Base-by-base conservation (phyloP, 441 rosid genomes). In the Aquilaria agallochum region DNA sequence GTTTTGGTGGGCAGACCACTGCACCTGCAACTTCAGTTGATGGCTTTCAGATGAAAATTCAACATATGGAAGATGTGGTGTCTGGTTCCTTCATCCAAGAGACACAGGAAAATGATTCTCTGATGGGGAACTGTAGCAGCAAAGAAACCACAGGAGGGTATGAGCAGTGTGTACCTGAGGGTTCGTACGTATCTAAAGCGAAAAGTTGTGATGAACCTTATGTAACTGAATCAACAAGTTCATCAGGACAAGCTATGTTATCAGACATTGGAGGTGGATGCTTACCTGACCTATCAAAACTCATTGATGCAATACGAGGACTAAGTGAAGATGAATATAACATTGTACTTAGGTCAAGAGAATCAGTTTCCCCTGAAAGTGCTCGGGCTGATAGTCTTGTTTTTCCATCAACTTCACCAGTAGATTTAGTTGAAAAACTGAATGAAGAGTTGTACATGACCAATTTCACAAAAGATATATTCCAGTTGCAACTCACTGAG, bases 401-500 rank as follows among this genome's bases (percentile, higher is more conserved):
- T 36, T 36, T 8, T 8, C 42, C 56, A 12, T 62, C 69, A 55
- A 55, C 49, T 13, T 61, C 33, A 66, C 11, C 15, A 68, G 49
- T 48, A 9, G 76, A 62, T 74, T 75, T 58, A 12, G 60, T 78
- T 53, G 96, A 81, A 69, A 83, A 76, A 77, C 70, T 95, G 56
- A 81, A 78, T 58, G 94, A 89, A 68, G 96, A 92, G 64, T 73
- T 95, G 45, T 86, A 81, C 69, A 72, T 90, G 50, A 46, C 91
- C 53, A 84, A 68, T 58, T 79, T 85, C 72, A 64, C 64, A 20
- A 95, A 84, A 73, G 85, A 84, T 77, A 69, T 90, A 64, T 72
- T 76, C 62, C 78, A 78, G 55, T 59, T 80, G 76, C 95, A 92
- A 74, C 78, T 95, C 46, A 67, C 74, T 59, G 99, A 92, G 70